Percentiles rank a stretch among this genome's conserved stretches.
Evolutionary conservation across 2,329 filamentous ascomycete species (phyloP).

Genomic region (Cephalotrichum gorgonifer): DNA sequence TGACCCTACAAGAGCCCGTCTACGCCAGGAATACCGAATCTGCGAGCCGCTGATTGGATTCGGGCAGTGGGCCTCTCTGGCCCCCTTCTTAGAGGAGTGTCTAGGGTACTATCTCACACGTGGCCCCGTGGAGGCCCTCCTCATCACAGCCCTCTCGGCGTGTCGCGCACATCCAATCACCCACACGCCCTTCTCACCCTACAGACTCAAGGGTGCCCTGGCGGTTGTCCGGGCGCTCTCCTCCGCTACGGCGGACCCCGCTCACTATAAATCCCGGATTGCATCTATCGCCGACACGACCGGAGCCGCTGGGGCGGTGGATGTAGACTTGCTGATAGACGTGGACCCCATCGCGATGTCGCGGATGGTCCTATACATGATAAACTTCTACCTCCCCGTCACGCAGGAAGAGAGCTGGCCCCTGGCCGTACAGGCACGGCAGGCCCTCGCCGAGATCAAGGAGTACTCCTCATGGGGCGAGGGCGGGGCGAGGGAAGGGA

Average conservation of each 20-base stretch:
- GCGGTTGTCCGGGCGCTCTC: slow-evolving; percentile 41
- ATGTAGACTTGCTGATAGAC: slow-evolving; percentile 22
- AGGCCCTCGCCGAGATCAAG: slow-evolving; percentile 38
- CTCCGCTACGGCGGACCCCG: slow-evolving; percentile 32
- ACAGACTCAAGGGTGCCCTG: slow-evolving; percentile 39
- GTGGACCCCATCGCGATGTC: slow-evolving; percentile 43
- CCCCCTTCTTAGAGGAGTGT: slow-evolving; percentile 9
- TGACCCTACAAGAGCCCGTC: background rate
- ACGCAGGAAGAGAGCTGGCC: slow-evolving; percentile 36
- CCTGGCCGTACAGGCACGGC: slow-evolving; percentile 29
- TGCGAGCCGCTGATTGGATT: slow-evolving; percentile 24
- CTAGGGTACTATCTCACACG: slow-evolving; percentile 11
- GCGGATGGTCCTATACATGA: slow-evolving; percentile 40
- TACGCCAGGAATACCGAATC: slow-evolving; percentile 20
- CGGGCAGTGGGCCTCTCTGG: slow-evolving; percentile 8
- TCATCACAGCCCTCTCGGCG: slow-evolving; percentile 35
- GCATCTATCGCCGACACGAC: background rate
- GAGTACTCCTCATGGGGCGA: slow-evolving; percentile 2
- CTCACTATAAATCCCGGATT: slow-evolving; percentile 5
- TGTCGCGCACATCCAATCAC: slow-evolving; percentile 38
- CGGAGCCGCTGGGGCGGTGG: background rate
- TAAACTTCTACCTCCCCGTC: slow-evolving; percentile 27
- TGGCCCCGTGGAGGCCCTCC: slow-evolving; percentile 24
- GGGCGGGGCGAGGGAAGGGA: slow-evolving; percentile 5
- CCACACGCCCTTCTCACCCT: slow-evolving; percentile 37